Percentiles rank a stretch among this genome's conserved stretches.
Evolutionary conservation across 768 basidiomycete genomes (phyloP).

Genomic region (Boletus tylopilopsis): DNA sequence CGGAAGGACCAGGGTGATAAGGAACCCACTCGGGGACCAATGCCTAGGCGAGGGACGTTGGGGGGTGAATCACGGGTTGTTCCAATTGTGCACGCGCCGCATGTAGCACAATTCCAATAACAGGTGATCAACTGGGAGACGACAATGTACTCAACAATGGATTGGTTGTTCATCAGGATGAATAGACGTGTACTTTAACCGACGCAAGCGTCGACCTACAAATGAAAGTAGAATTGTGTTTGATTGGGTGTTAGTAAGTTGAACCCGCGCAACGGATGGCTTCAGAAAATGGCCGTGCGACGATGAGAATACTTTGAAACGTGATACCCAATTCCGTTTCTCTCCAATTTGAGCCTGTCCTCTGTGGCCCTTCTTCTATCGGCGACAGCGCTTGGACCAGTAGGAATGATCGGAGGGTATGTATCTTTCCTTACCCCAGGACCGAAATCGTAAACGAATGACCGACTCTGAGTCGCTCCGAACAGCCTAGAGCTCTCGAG

Average conservation of each 20-base stretch:
- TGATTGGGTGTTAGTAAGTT: no score
- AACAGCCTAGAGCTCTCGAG: slow-evolving; percentile 78
- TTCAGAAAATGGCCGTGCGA: slow-evolving; percentile 10
- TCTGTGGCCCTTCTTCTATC: slow-evolving; percentile 14
- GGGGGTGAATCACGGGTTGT: slow-evolving; percentile 24
- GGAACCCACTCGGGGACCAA: slow-evolving; percentile 18
- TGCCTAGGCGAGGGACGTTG: slow-evolving; percentile 21
- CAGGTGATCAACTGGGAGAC: background rate
- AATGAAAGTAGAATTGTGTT: no score
- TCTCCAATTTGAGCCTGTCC: slow-evolving; percentile 29
- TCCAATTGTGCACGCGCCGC: slow-evolving; percentile 21
- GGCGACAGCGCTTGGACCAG: slow-evolving; percentile 21
- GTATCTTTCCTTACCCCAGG: slow-evolving; percentile 54
- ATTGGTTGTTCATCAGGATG: background rate
- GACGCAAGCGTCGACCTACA: background rate
- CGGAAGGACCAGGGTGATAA: background rate
- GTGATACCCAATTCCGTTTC: slow-evolving; percentile 45
- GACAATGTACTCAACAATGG: background rate
- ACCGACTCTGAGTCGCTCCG: slow-evolving; percentile 71
- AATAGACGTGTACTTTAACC: background rate
- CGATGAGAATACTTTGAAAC: slow-evolving; percentile 45
- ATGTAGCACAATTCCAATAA: slow-evolving; percentile 4
- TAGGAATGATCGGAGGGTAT: slow-evolving; percentile 40
- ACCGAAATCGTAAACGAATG: slow-evolving; percentile 81
- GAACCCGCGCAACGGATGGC: no score